Evolutionary conservation across 2,329 filamentous ascomycete species (phyloP).

Genomic region (Aspergillus caelatus): DNA sequence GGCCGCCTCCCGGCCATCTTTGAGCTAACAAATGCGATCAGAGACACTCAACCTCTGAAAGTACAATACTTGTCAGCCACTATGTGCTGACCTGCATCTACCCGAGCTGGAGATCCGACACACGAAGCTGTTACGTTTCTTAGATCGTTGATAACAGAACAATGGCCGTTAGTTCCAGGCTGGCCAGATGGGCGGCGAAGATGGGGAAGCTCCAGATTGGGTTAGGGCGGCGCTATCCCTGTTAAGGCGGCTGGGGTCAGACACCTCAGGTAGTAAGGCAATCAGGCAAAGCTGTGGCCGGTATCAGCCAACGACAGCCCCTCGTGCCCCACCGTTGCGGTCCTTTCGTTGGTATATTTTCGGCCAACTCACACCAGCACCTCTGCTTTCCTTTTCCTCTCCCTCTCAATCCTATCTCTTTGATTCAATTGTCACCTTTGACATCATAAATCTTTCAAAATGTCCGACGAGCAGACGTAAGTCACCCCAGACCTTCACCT

Average conservation of each 20-base stretch:
- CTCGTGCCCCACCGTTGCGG: constrained; percentile 25
- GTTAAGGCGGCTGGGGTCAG: constrained; percentile 17
- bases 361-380: constrained; percentile 27
- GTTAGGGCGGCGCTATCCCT: constrained; percentile 20
- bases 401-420: constrained; percentile 25
- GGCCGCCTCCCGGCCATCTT: constrained; percentile 56
- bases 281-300: constrained; percentile 6
- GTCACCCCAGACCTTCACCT: constrained; percentile 39
- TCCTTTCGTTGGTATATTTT: constrained; percentile 22
- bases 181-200: constrained; percentile 31
- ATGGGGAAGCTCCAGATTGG: constrained; percentile 29
- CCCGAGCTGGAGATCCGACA: constrained; percentile 22
- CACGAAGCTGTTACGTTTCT: constrained; percentile 4
- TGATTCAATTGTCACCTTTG: constrained; percentile 9
- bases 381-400: constrained; percentile 24
- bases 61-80: constrained; percentile 19
- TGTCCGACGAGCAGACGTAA: constrained; percentile 88
- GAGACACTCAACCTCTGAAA: constrained; percentile 38
- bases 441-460: constrained; percentile 51
- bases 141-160: not conserved
- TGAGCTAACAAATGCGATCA: constrained; percentile 29
- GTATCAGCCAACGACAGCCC: constrained; percentile 16
- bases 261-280: constrained; percentile 28
- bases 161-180: constrained; percentile 29
- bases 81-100: constrained; percentile 36